A percentile compares a stretch with the other conserved stretches of the same genome.
Conservation (phyloP, 2,329 filamentous ascomycete species). For the Ascochyta clinopodiicola region DNA sequence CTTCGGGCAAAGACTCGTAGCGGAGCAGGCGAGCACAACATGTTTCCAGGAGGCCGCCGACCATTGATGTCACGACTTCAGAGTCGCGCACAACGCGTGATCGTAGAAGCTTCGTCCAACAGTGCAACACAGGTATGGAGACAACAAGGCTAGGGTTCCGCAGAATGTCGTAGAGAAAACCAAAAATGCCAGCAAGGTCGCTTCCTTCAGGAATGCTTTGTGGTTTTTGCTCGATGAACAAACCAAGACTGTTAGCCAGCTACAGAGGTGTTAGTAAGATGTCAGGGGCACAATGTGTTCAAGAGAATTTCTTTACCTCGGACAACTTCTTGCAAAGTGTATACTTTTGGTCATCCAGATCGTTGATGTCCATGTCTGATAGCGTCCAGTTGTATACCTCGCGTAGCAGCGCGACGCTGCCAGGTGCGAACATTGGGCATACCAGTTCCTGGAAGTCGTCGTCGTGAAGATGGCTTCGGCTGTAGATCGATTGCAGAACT, state of each 20-base stretch:
- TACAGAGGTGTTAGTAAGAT: constrained; percentile 47
- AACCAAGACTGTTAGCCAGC: constrained; percentile 85
- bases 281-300: constrained; percentile 6
- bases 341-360: constrained; percentile 92
- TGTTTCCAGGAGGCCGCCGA: constrained; percentile 79
- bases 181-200: constrained; percentile 77
- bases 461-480: constrained; percentile 73
- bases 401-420: constrained; percentile 73
- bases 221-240: constrained; percentile 81
- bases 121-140: constrained; percentile 89
- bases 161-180: constrained; percentile 78
- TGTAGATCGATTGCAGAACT: constrained; percentile 82
- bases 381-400: constrained; percentile 81
- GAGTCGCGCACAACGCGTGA: constrained; percentile 73
- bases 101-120: constrained; percentile 83
- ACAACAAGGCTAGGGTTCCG: constrained; percentile 88
- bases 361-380: constrained; percentile 77
- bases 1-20: constrained; percentile 85
- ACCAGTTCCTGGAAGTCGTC: constrained; percentile 80
- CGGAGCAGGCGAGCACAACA: constrained; percentile 84
- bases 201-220: constrained; percentile 68
- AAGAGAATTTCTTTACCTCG: constrained; percentile 65
- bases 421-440: constrained; percentile 77
- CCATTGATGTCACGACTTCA: constrained; percentile 65
- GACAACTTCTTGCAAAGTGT: constrained; percentile 91